phyloP scores from a whole-genome alignment of 176 grass and related monocot species.

The Bothriochloa decipiens region DNA sequence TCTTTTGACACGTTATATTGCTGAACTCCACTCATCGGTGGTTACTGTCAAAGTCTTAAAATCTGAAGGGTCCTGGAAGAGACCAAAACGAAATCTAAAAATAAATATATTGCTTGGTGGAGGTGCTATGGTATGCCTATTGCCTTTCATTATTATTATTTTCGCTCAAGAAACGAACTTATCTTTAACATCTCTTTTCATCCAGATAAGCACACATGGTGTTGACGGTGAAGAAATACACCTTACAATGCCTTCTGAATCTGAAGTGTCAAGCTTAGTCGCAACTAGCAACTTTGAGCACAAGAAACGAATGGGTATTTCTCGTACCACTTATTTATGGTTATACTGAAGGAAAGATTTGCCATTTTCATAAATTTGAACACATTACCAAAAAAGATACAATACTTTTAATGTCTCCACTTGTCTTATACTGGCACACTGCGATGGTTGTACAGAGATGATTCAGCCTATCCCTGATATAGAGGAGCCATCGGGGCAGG shows the following conservation, averaged over 20 bases:
- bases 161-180: neutral
- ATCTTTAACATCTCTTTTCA: slow-evolving; percentile 9
- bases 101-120: slow-evolving; percentile 81
- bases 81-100: slow-evolving; percentile 62
- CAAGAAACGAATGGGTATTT: slow-evolving; percentile 65
- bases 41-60: slow-evolving; percentile 68
- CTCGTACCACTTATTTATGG: neutral
- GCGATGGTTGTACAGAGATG: slow-evolving; percentile 58
- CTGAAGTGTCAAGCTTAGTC: slow-evolving; percentile 64
- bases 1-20: slow-evolving; percentile 82
- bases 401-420: slow-evolving; percentile 5
- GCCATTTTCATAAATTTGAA: neutral
- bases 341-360: slow-evolving; percentile 7
- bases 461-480: slow-evolving; percentile 68
- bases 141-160: neutral
- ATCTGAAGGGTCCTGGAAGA: slow-evolving; percentile 73
- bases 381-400: neutral
- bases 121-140: slow-evolving; percentile 73
- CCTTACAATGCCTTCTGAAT: slow-evolving; percentile 66
- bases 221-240: slow-evolving; percentile 79
- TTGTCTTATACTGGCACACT: slow-evolving; percentile 1
- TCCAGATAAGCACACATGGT: slow-evolving; percentile 71
- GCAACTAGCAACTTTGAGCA: slow-evolving; percentile 61
- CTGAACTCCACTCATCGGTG: slow-evolving; percentile 64
- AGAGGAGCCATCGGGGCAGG: slow-evolving; percentile 54